Evolutionary conservation across 1,139 yeast genomes (phyloP), one percentile per base, ranked within the genome.

Genomic region (Hemisphaericaspora xylofermentans): DNA sequence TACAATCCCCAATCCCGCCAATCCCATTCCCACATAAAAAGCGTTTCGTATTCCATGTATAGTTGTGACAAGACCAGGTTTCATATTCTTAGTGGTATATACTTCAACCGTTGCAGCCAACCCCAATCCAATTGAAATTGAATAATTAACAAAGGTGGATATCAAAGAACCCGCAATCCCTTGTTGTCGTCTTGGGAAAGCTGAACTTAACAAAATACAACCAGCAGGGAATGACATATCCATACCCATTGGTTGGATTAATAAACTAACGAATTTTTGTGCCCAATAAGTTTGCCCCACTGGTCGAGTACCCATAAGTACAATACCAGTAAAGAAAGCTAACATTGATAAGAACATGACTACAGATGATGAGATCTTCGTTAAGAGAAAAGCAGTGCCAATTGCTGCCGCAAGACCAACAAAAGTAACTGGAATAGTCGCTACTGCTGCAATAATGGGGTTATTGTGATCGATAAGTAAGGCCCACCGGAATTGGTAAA

Each of bases 171-270:
- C 88, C 0, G 87, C 84, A 40, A 80, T 68, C 3, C 88, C 88
- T 54, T 82, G 88, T 44, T 76, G 72, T 18, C 71, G 60, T 35
- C 63, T 58, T 0, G 85, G 84, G 25, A 82, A 65, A 13, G 68
- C 60, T 36, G 71, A 63, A 29, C 78, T 67, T 27, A 82, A 59
- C 31, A 80, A 62, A 41, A 81, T 65, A 8, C 80, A 71, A 1
- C 76, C 83, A 0, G 86, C 78, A 0, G 88, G 87, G 56, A 80
- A 81, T 38, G 82, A 76, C 66, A 77, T 71, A 54, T 82, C 87
- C 83, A 82, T 79, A 0, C 84, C 87, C 49, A 74, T 70, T 0
- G 82, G 74, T 22, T 67, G 68, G n/a, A 80, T 49, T 2, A 78
- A 35, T 28, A 64, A 47, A 3, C 78, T 60, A 2, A 78, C 71